Conservation (phyloP, 139 green algal genomes). For the Spirogloea muscicola region DNA sequence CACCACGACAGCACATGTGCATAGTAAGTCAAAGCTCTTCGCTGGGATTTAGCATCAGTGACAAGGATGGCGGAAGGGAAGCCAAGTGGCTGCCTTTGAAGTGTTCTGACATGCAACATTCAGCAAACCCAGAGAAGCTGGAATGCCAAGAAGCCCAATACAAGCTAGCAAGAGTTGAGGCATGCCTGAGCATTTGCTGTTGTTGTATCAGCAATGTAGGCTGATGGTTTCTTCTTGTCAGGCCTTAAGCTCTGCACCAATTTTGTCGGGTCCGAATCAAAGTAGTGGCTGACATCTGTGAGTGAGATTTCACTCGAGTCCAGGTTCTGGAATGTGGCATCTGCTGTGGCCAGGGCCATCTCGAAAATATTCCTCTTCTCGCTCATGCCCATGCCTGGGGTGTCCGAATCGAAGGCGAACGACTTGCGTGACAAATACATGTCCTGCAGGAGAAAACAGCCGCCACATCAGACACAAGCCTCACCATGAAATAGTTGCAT, state of each 20-base stretch:
- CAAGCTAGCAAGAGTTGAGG: no score
- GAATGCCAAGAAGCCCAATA: no score
- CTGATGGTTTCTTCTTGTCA: conserved; percentile 78
- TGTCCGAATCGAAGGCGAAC: conserved; percentile 97
- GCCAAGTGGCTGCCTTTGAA: no score
- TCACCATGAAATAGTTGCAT: no score
- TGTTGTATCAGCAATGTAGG: conserved; percentile 98
- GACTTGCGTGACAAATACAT: conserved; percentile 85
- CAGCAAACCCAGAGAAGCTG: no score
- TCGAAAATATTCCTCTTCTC: conserved; percentile 86
- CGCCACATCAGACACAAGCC: no score
- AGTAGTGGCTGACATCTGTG: conserved; percentile 97
- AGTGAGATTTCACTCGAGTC: conserved; percentile 97
- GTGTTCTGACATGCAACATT: no score
- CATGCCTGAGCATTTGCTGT: conserved; percentile 90
- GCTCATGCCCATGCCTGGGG: conserved; percentile 83
- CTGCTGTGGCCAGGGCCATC: conserved; percentile 91
- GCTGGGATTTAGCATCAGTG: no score
- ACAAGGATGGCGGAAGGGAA: no score
- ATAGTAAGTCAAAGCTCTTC: no score
- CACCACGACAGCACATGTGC: no score
- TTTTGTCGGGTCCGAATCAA: conserved; percentile 98
- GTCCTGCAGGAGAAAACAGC: no score
- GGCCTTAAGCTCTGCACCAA: conserved; percentile 83
- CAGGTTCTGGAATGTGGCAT: conserved; percentile 99